These are phyloP conservation scores for Eragrostis tef DNA, from an alignment of 202 grass and related monocot genomes.

Conservation along the genomic window DNA sequence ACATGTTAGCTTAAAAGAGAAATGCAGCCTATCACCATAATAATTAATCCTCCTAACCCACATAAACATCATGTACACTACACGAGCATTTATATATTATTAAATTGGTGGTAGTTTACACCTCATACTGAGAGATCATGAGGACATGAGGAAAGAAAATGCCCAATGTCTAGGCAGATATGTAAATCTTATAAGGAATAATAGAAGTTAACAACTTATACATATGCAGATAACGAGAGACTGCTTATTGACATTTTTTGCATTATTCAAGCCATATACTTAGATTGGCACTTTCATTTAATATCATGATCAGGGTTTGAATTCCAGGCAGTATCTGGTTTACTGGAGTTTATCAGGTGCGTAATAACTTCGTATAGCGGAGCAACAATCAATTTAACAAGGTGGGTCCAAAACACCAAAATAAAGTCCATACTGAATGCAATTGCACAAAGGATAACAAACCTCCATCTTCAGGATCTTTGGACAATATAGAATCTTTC, in stretches of 20 bases:
- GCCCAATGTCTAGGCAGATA: neutral
- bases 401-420: neutral
- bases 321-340: neutral
- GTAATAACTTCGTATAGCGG: too few species aligned
- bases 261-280: neutral
- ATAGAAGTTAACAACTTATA: too few species aligned
- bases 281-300: neutral
- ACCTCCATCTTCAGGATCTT: constrained; percentile 52
- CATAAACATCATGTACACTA: too few species aligned
- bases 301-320: constrained; percentile 12
- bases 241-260: neutral
- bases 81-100: too few species aligned
- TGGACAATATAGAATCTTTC: constrained; percentile 31
- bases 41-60: neutral
- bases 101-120: too few species aligned
- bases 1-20: neutral
- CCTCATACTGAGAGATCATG: neutral
- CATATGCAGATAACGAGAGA: neutral
- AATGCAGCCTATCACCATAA: neutral
- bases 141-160: neutral
- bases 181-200: too few species aligned
- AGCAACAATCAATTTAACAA: constrained; percentile 22
- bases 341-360: neutral
- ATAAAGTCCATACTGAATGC: constrained; percentile 15
- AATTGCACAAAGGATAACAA: constrained; percentile 27